These are phyloP conservation scores for Calonectria pteridis DNA, from an alignment of 2,329 filamentous ascomycete species.

Conservation along the genomic window DNA sequence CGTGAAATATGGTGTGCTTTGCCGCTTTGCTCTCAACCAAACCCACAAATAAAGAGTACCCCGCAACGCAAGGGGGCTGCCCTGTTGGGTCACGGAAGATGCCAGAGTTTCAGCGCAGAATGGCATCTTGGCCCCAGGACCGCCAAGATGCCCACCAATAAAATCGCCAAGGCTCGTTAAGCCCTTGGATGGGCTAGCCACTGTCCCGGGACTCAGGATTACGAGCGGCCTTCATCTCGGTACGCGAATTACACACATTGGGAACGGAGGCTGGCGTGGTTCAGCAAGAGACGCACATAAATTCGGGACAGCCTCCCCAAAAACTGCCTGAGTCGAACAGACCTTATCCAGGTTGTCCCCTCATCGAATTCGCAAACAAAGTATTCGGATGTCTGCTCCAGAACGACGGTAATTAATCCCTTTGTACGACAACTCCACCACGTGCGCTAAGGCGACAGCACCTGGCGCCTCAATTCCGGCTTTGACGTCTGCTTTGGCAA, in stretches of 20 bases:
- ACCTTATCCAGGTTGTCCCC: neutral
- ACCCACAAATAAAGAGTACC: neutral
- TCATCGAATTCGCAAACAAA: neutral
- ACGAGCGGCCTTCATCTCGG: neutral
- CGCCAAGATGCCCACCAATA: conserved; percentile 13
- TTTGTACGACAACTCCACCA: neutral
- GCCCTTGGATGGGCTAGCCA: neutral
- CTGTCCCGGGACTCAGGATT: too few species aligned
- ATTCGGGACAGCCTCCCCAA: too few species aligned
- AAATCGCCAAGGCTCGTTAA: neutral
- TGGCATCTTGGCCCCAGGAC: neutral
- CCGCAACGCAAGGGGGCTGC: conserved; percentile 1
- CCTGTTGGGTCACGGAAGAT: conserved; percentile 17
- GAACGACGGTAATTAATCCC: neutral
- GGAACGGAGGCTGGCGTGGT: neutral
- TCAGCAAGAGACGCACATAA: neutral
- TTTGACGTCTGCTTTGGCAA: neutral
- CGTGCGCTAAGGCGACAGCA: neutral
- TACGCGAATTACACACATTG: neutral
- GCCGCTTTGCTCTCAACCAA: neutral
- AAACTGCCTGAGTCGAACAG: neutral
- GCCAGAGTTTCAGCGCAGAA: neutral
- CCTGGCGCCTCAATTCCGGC: neutral
- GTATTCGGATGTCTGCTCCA: neutral
- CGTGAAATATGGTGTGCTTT: neutral